A percentile compares a stretch with the other conserved stretches of the same genome.
Conservation (phyloP, 495 filamentous ascomycete species). For the Aspergillus hancockii region DNA sequence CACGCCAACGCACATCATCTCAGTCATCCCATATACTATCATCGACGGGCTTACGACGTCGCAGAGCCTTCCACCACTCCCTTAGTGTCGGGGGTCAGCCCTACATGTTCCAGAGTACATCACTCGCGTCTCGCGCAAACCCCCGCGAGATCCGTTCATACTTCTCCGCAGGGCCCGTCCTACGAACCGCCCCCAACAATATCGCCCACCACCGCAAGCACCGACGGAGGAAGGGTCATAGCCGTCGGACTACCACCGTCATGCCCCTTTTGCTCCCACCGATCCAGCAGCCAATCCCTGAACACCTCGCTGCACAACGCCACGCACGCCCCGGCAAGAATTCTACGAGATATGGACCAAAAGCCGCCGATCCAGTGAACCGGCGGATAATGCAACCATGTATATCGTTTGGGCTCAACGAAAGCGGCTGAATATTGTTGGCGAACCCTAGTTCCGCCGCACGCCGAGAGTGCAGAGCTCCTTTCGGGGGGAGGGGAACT, state of each 20-base stretch:
- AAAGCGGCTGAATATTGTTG: neutral
- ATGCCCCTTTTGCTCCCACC: neutral
- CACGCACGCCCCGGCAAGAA: neutral
- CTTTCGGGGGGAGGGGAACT: neutral
- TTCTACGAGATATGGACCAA: neutral
- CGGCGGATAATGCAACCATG: neutral
- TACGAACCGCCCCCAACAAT: neutral
- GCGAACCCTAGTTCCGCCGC: neutral
- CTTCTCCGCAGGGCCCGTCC: neutral
- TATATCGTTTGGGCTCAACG: neutral
- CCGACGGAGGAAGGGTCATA: neutral
- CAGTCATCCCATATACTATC: neutral
- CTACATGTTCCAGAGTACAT: neutral
- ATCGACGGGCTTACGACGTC: neutral
- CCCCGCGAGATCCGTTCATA: neutral
- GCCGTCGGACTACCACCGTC: neutral
- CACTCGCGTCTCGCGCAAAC: neutral
- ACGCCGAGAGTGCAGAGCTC: neutral
- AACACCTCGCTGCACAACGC: neutral
- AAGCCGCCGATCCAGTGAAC: neutral
- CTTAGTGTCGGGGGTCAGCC: neutral
- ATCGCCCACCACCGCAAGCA: neutral
- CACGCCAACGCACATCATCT: neutral
- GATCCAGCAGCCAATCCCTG: neutral
- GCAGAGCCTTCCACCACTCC: neutral